Evolutionary conservation across 768 basidiomycete genomes (phyloP).

Genomic region (Tremella fuciformis): DNA sequence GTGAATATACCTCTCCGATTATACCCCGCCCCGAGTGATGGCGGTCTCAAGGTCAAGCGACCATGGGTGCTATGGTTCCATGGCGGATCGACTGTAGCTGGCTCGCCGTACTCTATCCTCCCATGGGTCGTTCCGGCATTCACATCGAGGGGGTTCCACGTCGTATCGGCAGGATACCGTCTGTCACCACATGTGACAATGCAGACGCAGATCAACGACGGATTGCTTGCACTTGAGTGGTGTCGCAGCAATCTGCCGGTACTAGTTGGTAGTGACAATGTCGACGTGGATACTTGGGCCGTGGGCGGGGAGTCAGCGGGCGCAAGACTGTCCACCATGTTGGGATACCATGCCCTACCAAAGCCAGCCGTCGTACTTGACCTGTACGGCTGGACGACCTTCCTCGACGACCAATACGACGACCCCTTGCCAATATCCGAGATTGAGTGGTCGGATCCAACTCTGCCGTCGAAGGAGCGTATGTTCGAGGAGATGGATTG

Average conservation of each 20-base stretch:
- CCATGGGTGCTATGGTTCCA: conserved; percentile 2
- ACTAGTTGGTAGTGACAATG: background rate
- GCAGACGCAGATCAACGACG: conserved; percentile 9
- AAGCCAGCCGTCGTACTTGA: background rate
- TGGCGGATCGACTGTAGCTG: conserved; percentile 3
- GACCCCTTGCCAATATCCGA: background rate
- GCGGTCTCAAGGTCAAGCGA: no score
- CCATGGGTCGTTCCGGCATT: conserved; percentile 5
- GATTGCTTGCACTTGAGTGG: conserved; percentile 5
- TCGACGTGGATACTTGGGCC: background rate
- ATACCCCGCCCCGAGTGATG: background rate
- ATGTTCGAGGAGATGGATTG: no score
- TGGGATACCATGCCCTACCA: background rate
- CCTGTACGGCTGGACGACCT: conserved; percentile 2
- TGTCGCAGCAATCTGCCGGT: background rate
- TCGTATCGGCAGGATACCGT: conserved; percentile 9
- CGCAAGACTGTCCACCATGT: background rate
- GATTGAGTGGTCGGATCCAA: no score
- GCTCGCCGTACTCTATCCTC: background rate
- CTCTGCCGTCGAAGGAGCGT: no score
- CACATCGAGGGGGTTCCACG: conserved; percentile 2
- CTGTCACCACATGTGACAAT: conserved; percentile 6
- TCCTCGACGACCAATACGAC: background rate
- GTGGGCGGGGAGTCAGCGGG: conserved; percentile 15
- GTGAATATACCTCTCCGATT: background rate